phyloP scores from a whole-genome alignment of 331 rosid genomes.

The Cydonia oblonga region DNA sequence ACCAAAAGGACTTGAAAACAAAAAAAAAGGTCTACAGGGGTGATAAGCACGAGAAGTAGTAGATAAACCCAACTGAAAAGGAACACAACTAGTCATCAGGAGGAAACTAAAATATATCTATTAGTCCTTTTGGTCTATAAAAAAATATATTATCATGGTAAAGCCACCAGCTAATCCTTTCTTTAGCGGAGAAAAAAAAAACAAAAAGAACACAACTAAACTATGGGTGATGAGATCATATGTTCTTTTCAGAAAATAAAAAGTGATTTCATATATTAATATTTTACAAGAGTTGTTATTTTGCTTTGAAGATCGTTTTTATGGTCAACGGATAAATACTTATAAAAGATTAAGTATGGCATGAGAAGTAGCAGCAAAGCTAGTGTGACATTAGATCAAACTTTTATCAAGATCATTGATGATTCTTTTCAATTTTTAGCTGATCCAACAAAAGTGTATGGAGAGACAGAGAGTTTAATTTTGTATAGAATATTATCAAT shows the following conservation, averaged over 20 bases:
- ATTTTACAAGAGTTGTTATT: background rate
- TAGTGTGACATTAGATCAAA: conserved; percentile 2
- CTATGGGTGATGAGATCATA: no score
- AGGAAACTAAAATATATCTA: no score
- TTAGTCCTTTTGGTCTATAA: no score
- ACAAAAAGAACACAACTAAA: no score
- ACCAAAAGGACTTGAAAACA: no score
- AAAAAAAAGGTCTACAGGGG: background rate
- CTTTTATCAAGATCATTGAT: conserved; percentile 15
- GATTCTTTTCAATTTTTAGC: conserved; percentile 13
- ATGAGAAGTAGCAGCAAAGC: background rate
- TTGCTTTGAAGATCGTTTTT: background rate
- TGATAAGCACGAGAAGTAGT: background rate
- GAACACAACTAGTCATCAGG: no score
- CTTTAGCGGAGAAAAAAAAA: no score
- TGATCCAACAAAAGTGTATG: conserved; percentile 15
- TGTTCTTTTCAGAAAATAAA: no score
- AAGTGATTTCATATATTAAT: background rate
- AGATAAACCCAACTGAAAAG: background rate
- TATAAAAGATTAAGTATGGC: background rate
- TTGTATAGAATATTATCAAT: background rate
- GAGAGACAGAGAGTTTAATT: background rate
- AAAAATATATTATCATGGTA: no score
- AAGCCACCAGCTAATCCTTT: no score
- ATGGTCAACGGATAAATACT: background rate